Base-by-base conservation (phyloP, 305 asterid species). In the Solanum hybrid region DNA sequence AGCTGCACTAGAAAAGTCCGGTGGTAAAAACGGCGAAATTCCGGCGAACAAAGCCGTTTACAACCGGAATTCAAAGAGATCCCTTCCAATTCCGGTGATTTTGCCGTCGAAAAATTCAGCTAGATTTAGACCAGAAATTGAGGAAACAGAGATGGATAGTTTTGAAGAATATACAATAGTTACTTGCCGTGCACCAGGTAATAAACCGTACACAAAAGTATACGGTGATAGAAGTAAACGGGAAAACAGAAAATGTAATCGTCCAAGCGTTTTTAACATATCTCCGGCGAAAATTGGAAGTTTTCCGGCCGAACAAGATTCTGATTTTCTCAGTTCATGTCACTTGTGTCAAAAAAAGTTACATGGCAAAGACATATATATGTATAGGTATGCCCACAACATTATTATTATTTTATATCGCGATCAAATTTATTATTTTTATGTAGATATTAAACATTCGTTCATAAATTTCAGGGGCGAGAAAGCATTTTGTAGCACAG, bases 401-500 rank as follows among this genome's bases (percentile, higher is more conserved):
- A 51, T 51, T 13, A 36, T 76, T 31, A 26, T 26, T 26, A n/a
- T n/a, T n/a, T 79, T 20, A 3, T 61, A 61, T 61, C 70, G 11
- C 72, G n/a, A 57, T 57, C 68, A 2, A 57, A 57, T 15, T 57
- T 57, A 57, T 57, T 51, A 51, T 6, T 57, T 17, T 17, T 57
- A 57, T 17, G 4, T 15, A 57, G 10, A 57, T 57, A 6, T 57
- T 57, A 57, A 45, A 57, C 10, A 22, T 6, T 57, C 10, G 1
- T 57, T 57, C n/a, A 57, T 45, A 13, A 51, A 89, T 89, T 94
- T 85, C 93, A 95, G 99, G 92, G 98, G 99, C 5, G 99, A 97
- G 89, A 96, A 94, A 89, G 97, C 96, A 38, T 97, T 96, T 89
- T 97, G 98, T 91, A 97, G 99, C 91, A 36, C 95, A 57, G 99